Conservation (phyloP, 2,329 filamentous ascomycete genomes). For the Apiospora arundinis region DNA sequence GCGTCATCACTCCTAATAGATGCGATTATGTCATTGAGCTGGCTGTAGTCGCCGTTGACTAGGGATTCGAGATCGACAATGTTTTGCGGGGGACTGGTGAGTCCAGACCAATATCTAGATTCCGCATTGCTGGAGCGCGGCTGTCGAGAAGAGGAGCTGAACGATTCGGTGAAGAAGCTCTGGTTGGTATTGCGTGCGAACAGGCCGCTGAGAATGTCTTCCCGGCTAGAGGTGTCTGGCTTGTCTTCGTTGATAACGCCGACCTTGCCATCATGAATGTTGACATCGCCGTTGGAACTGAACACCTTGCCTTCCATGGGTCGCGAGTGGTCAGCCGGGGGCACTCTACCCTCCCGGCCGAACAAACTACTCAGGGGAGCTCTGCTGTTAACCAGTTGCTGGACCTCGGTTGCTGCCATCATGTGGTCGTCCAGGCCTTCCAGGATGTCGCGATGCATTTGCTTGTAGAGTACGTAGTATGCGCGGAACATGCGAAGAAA, state of each 20-base stretch:
- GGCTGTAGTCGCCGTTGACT: conserved; percentile 37
- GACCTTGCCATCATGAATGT: conserved; percentile 63
- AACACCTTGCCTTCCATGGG: conserved; percentile 71
- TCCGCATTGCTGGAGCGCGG: conserved; percentile 35
- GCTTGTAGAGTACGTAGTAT: conserved; percentile 89
- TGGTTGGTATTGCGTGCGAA: conserved; percentile 46
- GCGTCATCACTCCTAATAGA: conserved; percentile 35
- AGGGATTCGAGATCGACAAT: conserved; percentile 39
- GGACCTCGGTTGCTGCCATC: conserved; percentile 75
- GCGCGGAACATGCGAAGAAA: conserved; percentile 91
- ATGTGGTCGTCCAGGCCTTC: conserved; percentile 80
- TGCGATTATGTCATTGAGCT: conserved; percentile 40
- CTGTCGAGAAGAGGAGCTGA: conserved; percentile 36
- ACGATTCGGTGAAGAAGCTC: conserved; percentile 42
- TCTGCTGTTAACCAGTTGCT: conserved; percentile 76
- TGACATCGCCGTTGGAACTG: conserved; percentile 67
- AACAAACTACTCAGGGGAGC: conserved; percentile 79
- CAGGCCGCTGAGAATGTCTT: conserved; percentile 64
- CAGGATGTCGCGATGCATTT: conserved; percentile 85
- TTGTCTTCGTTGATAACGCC: conserved; percentile 65
- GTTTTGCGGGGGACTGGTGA: conserved; percentile 41
- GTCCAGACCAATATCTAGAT: conserved; percentile 37
- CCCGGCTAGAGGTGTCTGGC: conserved; percentile 65
- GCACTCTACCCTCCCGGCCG: conserved; percentile 73
- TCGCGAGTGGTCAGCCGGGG: conserved; percentile 65